Evolutionary conservation across 176 grass and related monocot genomes (phyloP).

Genomic region (Phoenix dactylifera): DNA sequence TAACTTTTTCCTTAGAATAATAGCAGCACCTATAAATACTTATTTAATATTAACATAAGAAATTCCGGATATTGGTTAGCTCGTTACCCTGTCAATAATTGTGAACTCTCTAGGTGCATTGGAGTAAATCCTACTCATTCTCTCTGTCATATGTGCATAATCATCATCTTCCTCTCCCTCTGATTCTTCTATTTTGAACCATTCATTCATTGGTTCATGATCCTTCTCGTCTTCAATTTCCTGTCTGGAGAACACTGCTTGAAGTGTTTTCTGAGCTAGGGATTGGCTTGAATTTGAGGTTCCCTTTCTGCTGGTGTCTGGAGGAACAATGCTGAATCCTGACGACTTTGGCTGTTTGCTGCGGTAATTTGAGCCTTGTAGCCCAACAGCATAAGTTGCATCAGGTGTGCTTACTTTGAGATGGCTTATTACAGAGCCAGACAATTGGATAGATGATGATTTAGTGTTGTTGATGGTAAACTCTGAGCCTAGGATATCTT

Average conservation of each 20-base stretch:
- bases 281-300: neutral
- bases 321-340: conserved; percentile 50
- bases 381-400: conserved; percentile 62
- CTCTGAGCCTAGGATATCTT: conserved; percentile 42
- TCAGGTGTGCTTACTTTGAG: conserved; percentile 83
- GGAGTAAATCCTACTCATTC: conserved; percentile 57
- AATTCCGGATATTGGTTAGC: neutral
- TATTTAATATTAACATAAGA: too few relatives aligned
- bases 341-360: conserved; percentile 32
- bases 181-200: conserved; percentile 12
- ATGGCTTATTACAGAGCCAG: conserved; percentile 53
- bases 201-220: neutral
- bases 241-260: neutral
- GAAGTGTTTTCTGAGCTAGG: conserved; percentile 19
- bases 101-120: conserved; percentile 62
- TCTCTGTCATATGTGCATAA: conserved; percentile 50
- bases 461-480: conserved; percentile 32
- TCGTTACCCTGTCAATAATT: conserved; percentile 61
- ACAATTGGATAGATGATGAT: conserved; percentile 31
- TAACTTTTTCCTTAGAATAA: too few relatives aligned
- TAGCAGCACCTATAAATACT: too few relatives aligned
- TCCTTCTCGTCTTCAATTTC: neutral
- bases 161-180: conserved; percentile 76
- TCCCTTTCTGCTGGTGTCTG: conserved; percentile 10
- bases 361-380: conserved; percentile 58